These are phyloP conservation scores for Phytopythium helicoides DNA, from an alignment of 352 stramenopile species.

Conservation along the genomic window DNA sequence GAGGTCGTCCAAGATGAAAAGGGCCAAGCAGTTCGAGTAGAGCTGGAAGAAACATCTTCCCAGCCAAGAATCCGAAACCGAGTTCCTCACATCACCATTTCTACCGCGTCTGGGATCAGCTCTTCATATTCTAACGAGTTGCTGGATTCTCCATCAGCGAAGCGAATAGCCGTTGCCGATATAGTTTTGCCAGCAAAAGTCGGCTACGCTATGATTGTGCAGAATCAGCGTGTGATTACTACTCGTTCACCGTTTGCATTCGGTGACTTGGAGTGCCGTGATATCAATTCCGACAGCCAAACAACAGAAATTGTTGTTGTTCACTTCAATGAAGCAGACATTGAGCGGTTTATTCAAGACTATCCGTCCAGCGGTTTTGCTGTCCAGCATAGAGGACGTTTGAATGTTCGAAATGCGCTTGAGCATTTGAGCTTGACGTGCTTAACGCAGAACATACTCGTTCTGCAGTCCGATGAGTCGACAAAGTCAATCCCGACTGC, in stretches of 20 bases:
- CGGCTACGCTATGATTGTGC: conserved; percentile 32
- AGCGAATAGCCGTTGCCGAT: conserved; percentile 17
- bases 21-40: conserved; percentile 51
- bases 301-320: too few relatives aligned
- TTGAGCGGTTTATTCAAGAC: too few relatives aligned
- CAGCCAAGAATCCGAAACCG: conserved; percentile 46
- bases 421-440: too few relatives aligned
- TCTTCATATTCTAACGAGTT: conserved; percentile 73
- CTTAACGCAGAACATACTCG: too few relatives aligned
- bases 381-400: too few relatives aligned
- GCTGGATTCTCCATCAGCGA: conserved; percentile 19
- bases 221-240: conserved; percentile 36
- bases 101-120: conserved; percentile 34
- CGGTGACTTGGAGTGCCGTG: too few relatives aligned
- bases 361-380: too few relatives aligned
- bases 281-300: too few relatives aligned
- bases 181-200: conserved; percentile 21
- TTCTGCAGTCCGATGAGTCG: too few relatives aligned
- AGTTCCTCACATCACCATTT: conserved; percentile 64
- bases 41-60: conserved; percentile 28
- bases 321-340: too few relatives aligned
- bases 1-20: conserved; percentile 41
- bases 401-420: too few relatives aligned
- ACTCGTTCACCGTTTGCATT: conserved; percentile 30
- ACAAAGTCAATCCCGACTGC: too few relatives aligned